A percentile compares a stretch with the other conserved stretches of the same genome.
phyloP scores from a whole-genome alignment of 1,284 basidiomycete species.

The Papiliotrema nemorosa region DNA sequence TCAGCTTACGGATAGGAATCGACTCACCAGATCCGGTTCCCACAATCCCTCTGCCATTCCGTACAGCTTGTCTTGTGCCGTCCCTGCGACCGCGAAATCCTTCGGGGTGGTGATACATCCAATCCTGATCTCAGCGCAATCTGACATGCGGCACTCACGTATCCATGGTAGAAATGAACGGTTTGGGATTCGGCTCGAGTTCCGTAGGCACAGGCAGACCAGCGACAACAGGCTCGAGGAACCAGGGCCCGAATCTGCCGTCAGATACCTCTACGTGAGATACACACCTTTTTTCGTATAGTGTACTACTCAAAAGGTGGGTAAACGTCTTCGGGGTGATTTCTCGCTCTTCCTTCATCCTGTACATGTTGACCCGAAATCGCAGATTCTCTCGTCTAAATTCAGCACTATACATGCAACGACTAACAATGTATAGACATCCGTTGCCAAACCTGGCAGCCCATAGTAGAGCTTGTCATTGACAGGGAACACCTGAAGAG shows the following conservation, averaged over 20 bases:
- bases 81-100: conserved; percentile 96
- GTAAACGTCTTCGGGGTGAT: conserved; percentile 96
- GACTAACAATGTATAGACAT: conserved; percentile 82
- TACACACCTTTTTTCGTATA: conserved; percentile 82
- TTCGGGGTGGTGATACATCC: conserved; percentile 64
- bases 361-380: conserved; percentile 97
- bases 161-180: conserved; percentile 95
- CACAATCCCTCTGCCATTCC: conserved; percentile 98
- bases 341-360: conserved; percentile 97
- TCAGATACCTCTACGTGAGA: neutral
- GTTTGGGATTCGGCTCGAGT: conserved; percentile 71
- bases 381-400: conserved; percentile 79
- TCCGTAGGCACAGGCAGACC: conserved; percentile 63
- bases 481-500: conserved; percentile 78
- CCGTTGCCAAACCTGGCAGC: conserved; percentile 87
- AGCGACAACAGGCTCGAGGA: conserved; percentile 95
- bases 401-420: neutral
- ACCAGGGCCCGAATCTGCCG: conserved; percentile 83
- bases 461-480: conserved; percentile 92
- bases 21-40: conserved; percentile 81
- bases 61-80: conserved; percentile 87
- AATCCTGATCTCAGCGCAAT: conserved; percentile 54
- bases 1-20: neutral
- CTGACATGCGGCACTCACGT: conserved; percentile 50
- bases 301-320: conserved; percentile 91